Evolutionary conservation across 2,329 filamentous ascomycete species (phyloP), one percentile per base, ranked within the genome.

Genomic region (Seiridium cupressi): DNA sequence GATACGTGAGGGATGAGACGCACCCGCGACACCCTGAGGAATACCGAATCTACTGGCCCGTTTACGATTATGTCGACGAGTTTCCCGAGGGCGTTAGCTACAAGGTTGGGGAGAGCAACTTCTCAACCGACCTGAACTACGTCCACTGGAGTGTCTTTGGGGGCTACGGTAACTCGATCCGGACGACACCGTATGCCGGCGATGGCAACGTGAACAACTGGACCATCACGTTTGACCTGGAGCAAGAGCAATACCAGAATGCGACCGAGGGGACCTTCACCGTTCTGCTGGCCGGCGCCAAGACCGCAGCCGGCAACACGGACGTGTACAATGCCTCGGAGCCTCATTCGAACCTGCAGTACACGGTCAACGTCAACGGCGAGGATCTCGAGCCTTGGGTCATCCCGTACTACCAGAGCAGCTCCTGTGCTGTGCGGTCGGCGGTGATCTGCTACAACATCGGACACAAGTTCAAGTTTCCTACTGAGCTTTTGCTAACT

Each of bases 101-200:
- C 72, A 78, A 79, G 11, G 79, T 89, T 1, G 85, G 85, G 8
- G 71, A 80, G 66, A 81, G 79, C 61, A 71, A 83, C 34, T 75
- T 75, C 18, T 72, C 72, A 0, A 69, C 73, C 9, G 83, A 86
- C 65, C 76, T 87, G 61, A 89, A 89, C 70, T 88, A 88, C 59
- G 81, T 88, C 3, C 87, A 89, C 68, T 89, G 86, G 87, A 83
- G 81, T 60, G 84, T 86, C 7, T 88, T 86, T 65, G 85, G 85
- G 1, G 82, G 83, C 5, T 74, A 81, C 35, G 82, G 76, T 1
- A 82, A 86, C 69, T 78, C 70, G 11, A 57, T 76, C 3, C 76
- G 82, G 0, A 70, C 76, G 1, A 72, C 78, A 49, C 70, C 77
- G 4, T 79, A 80, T 55, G 72, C 74, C 47, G 73, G 77, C 1